phyloP scores from a whole-genome alignment of 805 yeast species.

The Zygosaccharomyces pseudorouxii region DNA sequence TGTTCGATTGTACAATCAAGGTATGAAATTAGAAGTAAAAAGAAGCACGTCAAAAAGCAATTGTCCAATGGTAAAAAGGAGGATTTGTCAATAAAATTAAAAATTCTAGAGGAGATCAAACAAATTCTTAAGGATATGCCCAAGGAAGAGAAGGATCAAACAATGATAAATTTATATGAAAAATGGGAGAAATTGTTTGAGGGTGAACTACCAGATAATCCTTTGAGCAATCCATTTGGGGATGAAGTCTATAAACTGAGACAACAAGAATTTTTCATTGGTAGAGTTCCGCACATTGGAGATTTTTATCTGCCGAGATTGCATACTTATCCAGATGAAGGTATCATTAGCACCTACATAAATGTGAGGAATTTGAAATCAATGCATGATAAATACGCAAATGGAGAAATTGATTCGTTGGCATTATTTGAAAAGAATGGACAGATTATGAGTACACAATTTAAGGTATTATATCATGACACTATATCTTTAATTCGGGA shows the following conservation, averaged over 20 bases:
- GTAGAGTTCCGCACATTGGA: slow-evolving; percentile 30
- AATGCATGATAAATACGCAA: slow-evolving; percentile 21
- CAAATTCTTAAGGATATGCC: slow-evolving; percentile 14
- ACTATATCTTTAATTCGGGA: slow-evolving; percentile 23
- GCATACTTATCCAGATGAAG: slow-evolving; percentile 12
- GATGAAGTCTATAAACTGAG: slow-evolving; percentile 29
- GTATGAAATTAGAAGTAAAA: slow-evolving; percentile 25
- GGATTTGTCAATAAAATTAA: slow-evolving; percentile 22
- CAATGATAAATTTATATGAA: slow-evolving; percentile 20
- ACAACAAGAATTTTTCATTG: slow-evolving; percentile 31
- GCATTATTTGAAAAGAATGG: slow-evolving; percentile 24
- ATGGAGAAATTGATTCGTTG: slow-evolving; percentile 23
- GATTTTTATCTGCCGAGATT: slow-evolving; percentile 33
- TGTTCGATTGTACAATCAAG: slow-evolving; percentile 24
- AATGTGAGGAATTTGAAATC: slow-evolving; percentile 19
- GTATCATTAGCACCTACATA: slow-evolving; percentile 19
- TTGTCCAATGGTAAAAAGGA: slow-evolving; percentile 22
- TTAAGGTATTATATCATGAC: slow-evolving; percentile 30
- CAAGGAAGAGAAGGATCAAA: slow-evolving; percentile 14
- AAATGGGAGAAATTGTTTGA: slow-evolving; percentile 27
- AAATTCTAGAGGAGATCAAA: slow-evolving; percentile 20
- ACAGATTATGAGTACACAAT: slow-evolving; percentile 21
- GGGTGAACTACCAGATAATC: slow-evolving; percentile 26
- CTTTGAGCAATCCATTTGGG: slow-evolving; percentile 27
- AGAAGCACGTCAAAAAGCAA: slow-evolving; percentile 24